A percentile compares a stretch with the other conserved stretches of the same genome.
phyloP scores from a whole-genome alignment of 306 rosid genomes.

The Carpinus fangiana region DNA sequence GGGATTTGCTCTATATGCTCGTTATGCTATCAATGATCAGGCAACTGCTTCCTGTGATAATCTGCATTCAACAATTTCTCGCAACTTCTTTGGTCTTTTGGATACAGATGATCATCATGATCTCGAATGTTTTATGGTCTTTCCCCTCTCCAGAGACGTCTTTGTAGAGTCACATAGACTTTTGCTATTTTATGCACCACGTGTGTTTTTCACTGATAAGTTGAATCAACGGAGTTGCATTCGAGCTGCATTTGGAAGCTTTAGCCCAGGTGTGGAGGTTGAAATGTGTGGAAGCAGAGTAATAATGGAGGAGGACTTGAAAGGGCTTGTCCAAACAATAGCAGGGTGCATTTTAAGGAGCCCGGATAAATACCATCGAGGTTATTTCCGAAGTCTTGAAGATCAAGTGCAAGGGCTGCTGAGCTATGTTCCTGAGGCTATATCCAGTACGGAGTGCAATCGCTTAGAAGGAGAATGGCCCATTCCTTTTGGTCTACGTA shows the following conservation, averaged over 20 bases:
- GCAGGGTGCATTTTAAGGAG: not conserved
- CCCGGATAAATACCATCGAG: not conserved
- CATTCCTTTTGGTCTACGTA: not conserved
- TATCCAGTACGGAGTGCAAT: not conserved
- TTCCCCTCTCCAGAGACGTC: not conserved
- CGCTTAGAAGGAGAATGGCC: not conserved
- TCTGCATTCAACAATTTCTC: not conserved
- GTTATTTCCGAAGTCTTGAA: not conserved
- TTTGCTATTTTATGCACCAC: not conserved
- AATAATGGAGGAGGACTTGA: slow-evolving; percentile 15
- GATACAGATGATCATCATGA: not conserved
- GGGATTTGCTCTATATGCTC: not conserved
- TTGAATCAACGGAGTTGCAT: not conserved
- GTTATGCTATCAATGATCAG: not conserved
- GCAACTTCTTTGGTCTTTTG: not conserved
- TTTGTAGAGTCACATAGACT: not conserved
- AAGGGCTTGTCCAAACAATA: not conserved
- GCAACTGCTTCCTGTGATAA: not conserved
- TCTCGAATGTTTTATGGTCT: not conserved
- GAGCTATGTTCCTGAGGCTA: not conserved
- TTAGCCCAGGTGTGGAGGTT: not conserved
- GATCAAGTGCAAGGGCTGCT: not conserved
- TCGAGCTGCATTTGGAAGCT: not conserved
- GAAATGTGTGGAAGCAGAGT: slow-evolving; percentile 20
- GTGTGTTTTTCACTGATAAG: not conserved